Evolutionary conservation across 495 filamentous ascomycete species (phyloP).

Genomic region (Schizothecium vesticola): DNA sequence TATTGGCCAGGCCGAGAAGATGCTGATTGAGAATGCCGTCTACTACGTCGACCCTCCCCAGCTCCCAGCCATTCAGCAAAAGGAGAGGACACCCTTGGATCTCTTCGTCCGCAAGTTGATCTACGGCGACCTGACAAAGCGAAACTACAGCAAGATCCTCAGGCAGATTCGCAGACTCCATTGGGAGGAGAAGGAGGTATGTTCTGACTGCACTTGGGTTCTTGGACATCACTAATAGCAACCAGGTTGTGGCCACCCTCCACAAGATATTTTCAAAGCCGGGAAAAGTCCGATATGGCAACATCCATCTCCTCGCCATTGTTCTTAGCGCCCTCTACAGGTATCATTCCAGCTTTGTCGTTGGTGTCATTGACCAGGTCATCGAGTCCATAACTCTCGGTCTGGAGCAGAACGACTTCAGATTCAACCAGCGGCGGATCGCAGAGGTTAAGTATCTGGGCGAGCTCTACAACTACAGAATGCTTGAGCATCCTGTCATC

Average conservation of each 20-base stretch:
- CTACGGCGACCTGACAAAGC: constrained; percentile 88
- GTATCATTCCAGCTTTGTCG: constrained; percentile 87
- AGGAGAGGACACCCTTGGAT: constrained; percentile 89
- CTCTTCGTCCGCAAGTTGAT: constrained; percentile 87
- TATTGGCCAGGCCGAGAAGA: constrained; percentile 90
- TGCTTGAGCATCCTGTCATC: constrained; percentile 92
- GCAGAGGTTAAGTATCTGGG: constrained; percentile 95
- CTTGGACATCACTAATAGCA: constrained; percentile 9
- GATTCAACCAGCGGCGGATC: constrained; percentile 91
- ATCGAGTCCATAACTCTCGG: constrained; percentile 84
- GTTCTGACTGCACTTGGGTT: background rate
- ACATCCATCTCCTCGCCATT: constrained; percentile 90
- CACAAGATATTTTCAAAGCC: constrained; percentile 93
- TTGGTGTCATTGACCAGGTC: constrained; percentile 81
- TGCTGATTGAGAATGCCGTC: constrained; percentile 97
- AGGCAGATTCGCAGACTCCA: constrained; percentile 93
- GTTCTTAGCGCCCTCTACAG: constrained; percentile 82
- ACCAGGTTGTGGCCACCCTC: constrained; percentile 70
- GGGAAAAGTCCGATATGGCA: constrained; percentile 94
- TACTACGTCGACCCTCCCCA: constrained; percentile 97
- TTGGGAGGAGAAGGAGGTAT: constrained; percentile 87
- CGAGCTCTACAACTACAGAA: constrained; percentile 96
- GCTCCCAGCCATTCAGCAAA: constrained; percentile 89
- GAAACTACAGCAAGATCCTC: constrained; percentile 85
- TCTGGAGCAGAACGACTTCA: constrained; percentile 94